Base-by-base conservation (phyloP, 257 asterid species). In the Jaltomata sinuosa region DNA sequence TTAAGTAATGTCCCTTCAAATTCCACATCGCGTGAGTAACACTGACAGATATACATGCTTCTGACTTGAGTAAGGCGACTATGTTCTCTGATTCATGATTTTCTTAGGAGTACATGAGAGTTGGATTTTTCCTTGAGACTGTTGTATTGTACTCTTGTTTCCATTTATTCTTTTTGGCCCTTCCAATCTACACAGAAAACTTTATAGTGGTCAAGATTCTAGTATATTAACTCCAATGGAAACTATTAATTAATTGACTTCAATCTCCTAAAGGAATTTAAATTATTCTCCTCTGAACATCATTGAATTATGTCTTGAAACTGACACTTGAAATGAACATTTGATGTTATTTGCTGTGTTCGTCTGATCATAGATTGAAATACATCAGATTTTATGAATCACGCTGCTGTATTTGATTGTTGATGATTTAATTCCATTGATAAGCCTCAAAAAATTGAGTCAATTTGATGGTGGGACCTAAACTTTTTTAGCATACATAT, bases 341-440 rank as follows among this genome's bases (percentile, higher is more conserved):
- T 62, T 62, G 76, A 15, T 76, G 59, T 15, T 76, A 47, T 76
- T 42, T 65, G 85, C 22, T 49, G 85, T 32, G 59, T 47, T 11
- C 2, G 0, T 47, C 61, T 65, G 67, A 47, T 42, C 11, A 18
- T 47, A 29, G 65, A 47, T 67, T 12, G 74, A 64, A 50, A 52
- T 82, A 27, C 62, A 71, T 64, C 64, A 64, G 79, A 80, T 55
- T 72, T 71, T 65, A 27, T 82, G 87, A 55, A 77, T n/a, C 67
- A 34, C 61, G 85, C 80, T 32, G 57, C 80, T 82, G 57, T 84
- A 40, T 38, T 64, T 78, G 85, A 62, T 49, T 50, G 27, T 53
- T 81, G 52, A 83, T 71, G 50, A 76, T 42, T 76, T 22, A 79
- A 71, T 47, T 80, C 27, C 50, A 68, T 52, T 76, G 57, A 84